phyloP scores from a whole-genome alignment of 768 basidiomycete species.

The Inosperma sp. region DNA sequence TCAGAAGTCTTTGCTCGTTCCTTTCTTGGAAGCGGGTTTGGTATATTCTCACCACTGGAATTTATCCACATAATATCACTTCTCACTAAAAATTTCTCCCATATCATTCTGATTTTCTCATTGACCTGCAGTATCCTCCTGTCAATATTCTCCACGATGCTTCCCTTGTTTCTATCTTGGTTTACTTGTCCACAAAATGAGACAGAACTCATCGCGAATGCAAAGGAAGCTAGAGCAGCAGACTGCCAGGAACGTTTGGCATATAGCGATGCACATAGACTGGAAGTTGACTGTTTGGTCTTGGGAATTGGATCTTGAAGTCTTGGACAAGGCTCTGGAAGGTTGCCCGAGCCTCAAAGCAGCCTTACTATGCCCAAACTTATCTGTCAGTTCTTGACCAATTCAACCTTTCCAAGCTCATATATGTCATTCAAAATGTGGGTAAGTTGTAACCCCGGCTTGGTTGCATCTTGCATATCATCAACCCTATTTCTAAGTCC shows the following conservation, averaged over 20 bases:
- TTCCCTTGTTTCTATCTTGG: constrained; percentile 56
- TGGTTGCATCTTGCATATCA: constrained; percentile 17
- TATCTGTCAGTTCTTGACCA: constrained; percentile 54
- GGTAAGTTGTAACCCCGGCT: constrained; percentile 33
- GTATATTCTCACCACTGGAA: too few species aligned
- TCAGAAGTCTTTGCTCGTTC: too few species aligned
- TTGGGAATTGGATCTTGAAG: constrained; percentile 78
- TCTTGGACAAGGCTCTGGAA: constrained; percentile 67
- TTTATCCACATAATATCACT: too few species aligned
- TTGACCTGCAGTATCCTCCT: constrained; percentile 56
- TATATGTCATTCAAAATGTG: constrained; percentile 67
- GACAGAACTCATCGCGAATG: constrained; percentile 71
- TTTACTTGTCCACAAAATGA: constrained; percentile 47
- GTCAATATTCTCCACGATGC: constrained; percentile 53
- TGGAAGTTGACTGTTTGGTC: constrained; percentile 71
- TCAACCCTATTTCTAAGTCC: constrained; percentile 47
- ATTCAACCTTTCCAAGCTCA: too few species aligned
- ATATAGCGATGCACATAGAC: too few species aligned
- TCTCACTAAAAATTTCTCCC: constrained; percentile 64
- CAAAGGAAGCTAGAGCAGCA: too few species aligned
- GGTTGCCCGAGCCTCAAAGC: constrained; percentile 53
- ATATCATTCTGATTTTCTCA: constrained; percentile 59
- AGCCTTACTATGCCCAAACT: constrained; percentile 36
- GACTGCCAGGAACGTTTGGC: too few species aligned
- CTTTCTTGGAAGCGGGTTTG: too few species aligned